Conservation (phyloP, 208 protist species). For the Perkinsela sp. region DNA sequence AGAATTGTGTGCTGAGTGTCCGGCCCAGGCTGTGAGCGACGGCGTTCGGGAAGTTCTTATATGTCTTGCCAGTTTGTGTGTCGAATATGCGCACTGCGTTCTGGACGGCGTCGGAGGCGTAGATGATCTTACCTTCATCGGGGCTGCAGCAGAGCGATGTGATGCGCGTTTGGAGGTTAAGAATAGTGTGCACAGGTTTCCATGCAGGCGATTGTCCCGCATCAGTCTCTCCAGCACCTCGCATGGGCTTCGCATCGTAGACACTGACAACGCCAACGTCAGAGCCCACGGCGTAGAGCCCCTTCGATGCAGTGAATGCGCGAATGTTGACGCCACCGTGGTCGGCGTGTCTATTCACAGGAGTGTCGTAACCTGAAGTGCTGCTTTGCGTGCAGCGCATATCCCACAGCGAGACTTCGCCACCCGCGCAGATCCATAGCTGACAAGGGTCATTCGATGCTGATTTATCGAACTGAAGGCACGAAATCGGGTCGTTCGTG, state of each 20-base stretch:
- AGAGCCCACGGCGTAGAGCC: background rate
- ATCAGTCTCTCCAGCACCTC: background rate
- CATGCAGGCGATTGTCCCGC: background rate
- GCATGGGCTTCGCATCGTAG: background rate
- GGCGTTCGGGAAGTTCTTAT: background rate
- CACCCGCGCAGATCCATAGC: background rate
- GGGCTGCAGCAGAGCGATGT: background rate
- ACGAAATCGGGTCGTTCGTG: background rate
- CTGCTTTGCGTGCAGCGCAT: background rate
- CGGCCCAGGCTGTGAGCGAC: background rate
- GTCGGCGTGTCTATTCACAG: background rate
- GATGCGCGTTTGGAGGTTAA: background rate
- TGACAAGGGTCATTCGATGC: background rate
- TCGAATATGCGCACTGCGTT: background rate
- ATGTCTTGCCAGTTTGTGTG: background rate
- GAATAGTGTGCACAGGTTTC: background rate
- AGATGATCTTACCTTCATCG: background rate
- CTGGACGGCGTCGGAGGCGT: background rate
- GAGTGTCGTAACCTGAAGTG: background rate
- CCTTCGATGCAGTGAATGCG: background rate
- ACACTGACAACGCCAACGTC: background rate
- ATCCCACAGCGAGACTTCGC: background rate
- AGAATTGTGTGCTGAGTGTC: background rate
- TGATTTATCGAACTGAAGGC: background rate
- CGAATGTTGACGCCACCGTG: background rate